Evolutionary conservation across 768 basidiomycete genomes (phyloP), one percentile per base, ranked within the genome.

Genomic region (Kockovaella imperatae): DNA sequence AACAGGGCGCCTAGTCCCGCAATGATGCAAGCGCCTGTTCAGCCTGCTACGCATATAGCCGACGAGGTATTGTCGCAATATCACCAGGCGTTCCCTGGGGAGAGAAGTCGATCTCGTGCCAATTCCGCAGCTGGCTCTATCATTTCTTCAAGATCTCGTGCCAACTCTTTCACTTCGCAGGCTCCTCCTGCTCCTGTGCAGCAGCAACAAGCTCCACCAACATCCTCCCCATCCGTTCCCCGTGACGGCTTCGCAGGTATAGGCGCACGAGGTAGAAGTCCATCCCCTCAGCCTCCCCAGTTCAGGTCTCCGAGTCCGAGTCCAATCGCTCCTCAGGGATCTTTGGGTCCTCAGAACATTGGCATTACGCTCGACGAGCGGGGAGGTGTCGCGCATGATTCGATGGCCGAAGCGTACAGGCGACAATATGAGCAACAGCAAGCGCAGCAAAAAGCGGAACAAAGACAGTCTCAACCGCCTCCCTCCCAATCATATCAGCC

Each of bases 31-130:
- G 81, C 85, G 5, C 82, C 71, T 25, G 45, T 45, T 2, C 63
- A 71, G 35, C 62, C 68, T 4, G 49, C 61, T 8, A 58, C 70
- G 1, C 75, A 79, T 0, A 80, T 87, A 15, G 59, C 62, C 13
- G 82, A 85, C 47, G 79, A 81, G n/a, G 81, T 88, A 6, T 70
- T 88, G 14, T 75, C 75, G 0, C 77, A 81, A 54, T 96, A 96
- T 62, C 79, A 83, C 23, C 87, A 89, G 60, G 79, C 83, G 1
- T 78, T 96, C 65, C 91, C 90, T 5, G 90, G 88, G 3, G 91
- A 59, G 32, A 52, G 65, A 18, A 42, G 44, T 15, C 46, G 61
- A 20, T 60, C 62, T 13, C 51, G 62, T 45, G 57, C 61, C 5
- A 56, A 49, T n/a, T 60, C 62, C 5, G 38, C 65, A 43, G 61